A percentile compares a stretch with the other conserved stretches of the same genome.
phyloP scores from a whole-genome alignment of 768 basidiomycete species.

The Pisolithus orientalis region DNA sequence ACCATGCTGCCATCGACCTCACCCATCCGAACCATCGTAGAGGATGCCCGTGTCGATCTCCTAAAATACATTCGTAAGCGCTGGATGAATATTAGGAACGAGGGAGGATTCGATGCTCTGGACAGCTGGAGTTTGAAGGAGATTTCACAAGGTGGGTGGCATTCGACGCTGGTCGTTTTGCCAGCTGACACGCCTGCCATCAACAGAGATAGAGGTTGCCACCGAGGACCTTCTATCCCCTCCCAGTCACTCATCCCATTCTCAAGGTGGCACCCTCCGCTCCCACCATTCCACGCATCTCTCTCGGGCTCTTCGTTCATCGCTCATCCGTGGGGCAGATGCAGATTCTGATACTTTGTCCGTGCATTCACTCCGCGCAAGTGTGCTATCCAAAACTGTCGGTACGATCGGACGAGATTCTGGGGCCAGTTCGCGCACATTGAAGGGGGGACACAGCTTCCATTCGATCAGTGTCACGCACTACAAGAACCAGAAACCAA shows the following conservation, averaged over 20 bases:
- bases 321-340: slow-evolving; percentile 22
- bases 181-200: background rate
- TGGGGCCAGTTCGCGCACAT: slow-evolving; percentile 19
- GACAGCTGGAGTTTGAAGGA: slow-evolving; percentile 88
- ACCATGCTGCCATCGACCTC: slow-evolving; percentile 69
- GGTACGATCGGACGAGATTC: slow-evolving; percentile 23
- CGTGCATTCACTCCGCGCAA: slow-evolving; percentile 43
- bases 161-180: background rate
- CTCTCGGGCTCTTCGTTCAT: slow-evolving; percentile 23
- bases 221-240: slow-evolving; percentile 65
- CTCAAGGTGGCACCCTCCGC: slow-evolving; percentile 2
- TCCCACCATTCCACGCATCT: slow-evolving; percentile 12
- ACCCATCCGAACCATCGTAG: slow-evolving; percentile 63
- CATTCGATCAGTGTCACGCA: slow-evolving; percentile 40
- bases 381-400: slow-evolving; percentile 31
- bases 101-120: slow-evolving; percentile 76
- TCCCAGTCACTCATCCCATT: slow-evolving; percentile 21
- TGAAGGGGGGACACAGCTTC: slow-evolving; percentile 30
- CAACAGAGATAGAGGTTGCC: slow-evolving; percentile 71
- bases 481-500: slow-evolving; percentile 18
- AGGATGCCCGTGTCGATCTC: slow-evolving; percentile 47
- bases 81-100: slow-evolving; percentile 69
- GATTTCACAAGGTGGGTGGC: slow-evolving; percentile 39
- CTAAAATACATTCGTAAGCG: slow-evolving; percentile 67
- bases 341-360: slow-evolving; percentile 36